phyloP scores from a whole-genome alignment of 2,329 filamentous ascomycete species.

The Penicillium aurantiogriseum region DNA sequence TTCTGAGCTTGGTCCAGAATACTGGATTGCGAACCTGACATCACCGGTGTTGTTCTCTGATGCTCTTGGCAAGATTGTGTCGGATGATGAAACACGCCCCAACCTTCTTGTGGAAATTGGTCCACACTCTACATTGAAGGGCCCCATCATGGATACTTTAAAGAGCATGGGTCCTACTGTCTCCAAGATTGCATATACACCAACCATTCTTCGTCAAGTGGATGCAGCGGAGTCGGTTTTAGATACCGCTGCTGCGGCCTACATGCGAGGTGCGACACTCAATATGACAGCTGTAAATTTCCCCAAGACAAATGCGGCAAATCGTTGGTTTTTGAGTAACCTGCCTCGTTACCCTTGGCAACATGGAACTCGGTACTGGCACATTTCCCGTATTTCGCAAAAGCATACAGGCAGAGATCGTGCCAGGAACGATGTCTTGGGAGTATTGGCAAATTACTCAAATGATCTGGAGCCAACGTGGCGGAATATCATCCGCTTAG shows the following conservation, averaged over 20 bases:
- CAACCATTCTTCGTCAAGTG: constrained; percentile 25
- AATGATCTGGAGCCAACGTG: constrained; percentile 25
- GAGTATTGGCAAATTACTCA: constrained; percentile 28
- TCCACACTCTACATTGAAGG: constrained; percentile 37
- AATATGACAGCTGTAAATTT: constrained; percentile 22
- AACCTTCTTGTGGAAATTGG: constrained; percentile 34
- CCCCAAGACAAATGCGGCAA: constrained; percentile 12
- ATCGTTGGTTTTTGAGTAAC: constrained; percentile 24
- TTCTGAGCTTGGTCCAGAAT: constrained; percentile 23
- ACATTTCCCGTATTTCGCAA: constrained; percentile 44
- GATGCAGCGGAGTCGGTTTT: constrained; percentile 24
- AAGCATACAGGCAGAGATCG: constrained; percentile 24
- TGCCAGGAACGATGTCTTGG: constrained; percentile 29
- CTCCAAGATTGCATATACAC: constrained; percentile 20
- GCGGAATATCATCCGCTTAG: constrained; percentile 28
- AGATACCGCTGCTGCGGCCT: constrained; percentile 22
- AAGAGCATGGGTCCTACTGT: constrained; percentile 22
- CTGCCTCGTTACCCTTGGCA: constrained; percentile 53
- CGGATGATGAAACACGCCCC: constrained; percentile 16
- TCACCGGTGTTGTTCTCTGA: constrained; percentile 26
- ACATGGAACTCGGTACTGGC: constrained; percentile 45
- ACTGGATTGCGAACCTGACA: constrained; percentile 29
- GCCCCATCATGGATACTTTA: constrained; percentile 28
- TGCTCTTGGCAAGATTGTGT: constrained; percentile 20
- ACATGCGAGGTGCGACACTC: constrained; percentile 16